phyloP scores from a whole-genome alignment of 768 basidiomycete genomes.

The Vararia minispora region DNA sequence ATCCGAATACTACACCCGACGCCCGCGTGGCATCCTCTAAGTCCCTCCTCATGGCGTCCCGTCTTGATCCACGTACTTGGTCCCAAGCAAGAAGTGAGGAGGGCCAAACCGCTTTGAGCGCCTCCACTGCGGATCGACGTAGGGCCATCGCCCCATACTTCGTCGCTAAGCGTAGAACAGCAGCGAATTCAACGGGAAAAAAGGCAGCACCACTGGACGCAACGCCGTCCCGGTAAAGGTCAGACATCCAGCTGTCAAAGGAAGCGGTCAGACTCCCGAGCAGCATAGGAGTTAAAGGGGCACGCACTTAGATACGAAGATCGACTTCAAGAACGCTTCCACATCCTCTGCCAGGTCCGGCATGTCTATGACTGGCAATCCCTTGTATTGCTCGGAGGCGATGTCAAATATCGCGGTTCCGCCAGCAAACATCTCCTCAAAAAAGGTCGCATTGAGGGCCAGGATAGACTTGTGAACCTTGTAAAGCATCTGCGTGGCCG shows the following conservation, averaged over 20 bases:
- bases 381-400: conserved; percentile 10
- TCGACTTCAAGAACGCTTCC: conserved; percentile 7
- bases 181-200: conserved; percentile 9
- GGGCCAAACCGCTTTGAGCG: no score
- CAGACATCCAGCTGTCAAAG: no score
- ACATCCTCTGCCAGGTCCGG: conserved; percentile 7
- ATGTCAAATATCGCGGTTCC: conserved; percentile 5
- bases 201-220: no score
- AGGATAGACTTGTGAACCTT: conserved; percentile 13
- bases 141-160: conserved; percentile 10
- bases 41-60: no score
- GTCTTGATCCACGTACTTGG: no score
- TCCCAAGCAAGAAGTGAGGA: no score
- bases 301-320: conserved; percentile 11
- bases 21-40: no score
- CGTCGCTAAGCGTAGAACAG: conserved; percentile 9
- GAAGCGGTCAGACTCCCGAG: no score
- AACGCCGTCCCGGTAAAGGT: no score
- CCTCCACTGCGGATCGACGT: no score
- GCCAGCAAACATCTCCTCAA: conserved; percentile 8
- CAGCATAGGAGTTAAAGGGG: neutral
- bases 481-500: conserved; percentile 4
- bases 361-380: conserved; percentile 10
- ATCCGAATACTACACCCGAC: no score
- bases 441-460: conserved; percentile 7